Conservation (phyloP, 345 rosid species). For the Acer campestre region DNA sequence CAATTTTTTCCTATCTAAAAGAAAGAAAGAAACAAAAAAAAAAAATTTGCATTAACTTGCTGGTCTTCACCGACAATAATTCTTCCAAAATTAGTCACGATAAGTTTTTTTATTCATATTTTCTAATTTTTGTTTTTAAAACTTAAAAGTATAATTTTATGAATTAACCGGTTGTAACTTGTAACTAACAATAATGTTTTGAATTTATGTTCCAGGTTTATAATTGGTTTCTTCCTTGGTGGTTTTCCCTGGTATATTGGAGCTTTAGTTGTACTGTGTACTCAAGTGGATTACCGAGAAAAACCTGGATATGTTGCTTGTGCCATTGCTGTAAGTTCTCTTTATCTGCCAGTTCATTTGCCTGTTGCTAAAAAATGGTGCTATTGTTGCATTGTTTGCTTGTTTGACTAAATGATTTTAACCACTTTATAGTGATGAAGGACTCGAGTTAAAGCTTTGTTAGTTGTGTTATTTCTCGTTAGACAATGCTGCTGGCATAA, state of each 20-base stretch:
- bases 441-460: not conserved
- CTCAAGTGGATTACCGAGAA: conserved; percentile 66
- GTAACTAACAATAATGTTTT: not conserved
- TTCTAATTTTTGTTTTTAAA: no score
- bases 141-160: no score
- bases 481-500: not conserved
- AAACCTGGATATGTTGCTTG: conserved; percentile 89
- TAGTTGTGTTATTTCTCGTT: not conserved
- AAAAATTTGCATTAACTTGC: no score
- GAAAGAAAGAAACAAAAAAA: no score
- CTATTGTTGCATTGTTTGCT: not conserved
- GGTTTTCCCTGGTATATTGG: conserved; percentile 91
- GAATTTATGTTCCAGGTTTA: conserved; percentile 50
- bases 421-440: not conserved
- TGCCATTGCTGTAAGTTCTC: conserved; percentile 65
- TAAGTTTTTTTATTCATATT: no score
- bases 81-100: no score
- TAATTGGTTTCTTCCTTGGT: conserved; percentile 79
- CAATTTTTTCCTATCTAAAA: no score
- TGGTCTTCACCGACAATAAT: no score
- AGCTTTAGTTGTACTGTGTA: conserved; percentile 54
- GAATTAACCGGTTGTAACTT: not conserved
- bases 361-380: not conserved
- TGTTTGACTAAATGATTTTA: not conserved
- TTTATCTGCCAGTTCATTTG: not conserved